These are phyloP conservation scores for Sergeia podlipaevii DNA, from an alignment of 208 protist genomes.

Conservation along the genomic window DNA sequence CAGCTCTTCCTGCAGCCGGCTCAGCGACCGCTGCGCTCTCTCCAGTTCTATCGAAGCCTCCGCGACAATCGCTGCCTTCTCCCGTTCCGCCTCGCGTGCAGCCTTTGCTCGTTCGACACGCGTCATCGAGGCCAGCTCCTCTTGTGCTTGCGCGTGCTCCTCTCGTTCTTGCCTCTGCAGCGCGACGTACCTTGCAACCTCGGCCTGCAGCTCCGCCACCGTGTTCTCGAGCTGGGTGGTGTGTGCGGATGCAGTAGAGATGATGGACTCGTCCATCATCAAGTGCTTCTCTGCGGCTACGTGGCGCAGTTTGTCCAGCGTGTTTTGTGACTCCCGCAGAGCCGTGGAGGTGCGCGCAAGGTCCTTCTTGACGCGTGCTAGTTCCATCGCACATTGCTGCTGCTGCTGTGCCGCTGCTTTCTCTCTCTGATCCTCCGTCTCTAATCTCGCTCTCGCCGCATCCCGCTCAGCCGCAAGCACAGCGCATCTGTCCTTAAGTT, in stretches of 20 bases:
- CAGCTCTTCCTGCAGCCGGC: slow-evolving; percentile 18
- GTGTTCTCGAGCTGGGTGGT: background rate
- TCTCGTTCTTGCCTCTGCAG: too few relatives aligned
- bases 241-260: too few relatives aligned
- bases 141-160: too few relatives aligned
- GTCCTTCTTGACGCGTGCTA: slow-evolving; percentile 5
- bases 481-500: slow-evolving; percentile 43
- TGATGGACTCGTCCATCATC: background rate
- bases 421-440: slow-evolving; percentile 9
- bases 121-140: too few relatives aligned
- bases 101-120: too few relatives aligned
- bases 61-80: slow-evolving; percentile 16
- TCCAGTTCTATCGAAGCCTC: slow-evolving; percentile 37
- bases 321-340: slow-evolving; percentile 6
- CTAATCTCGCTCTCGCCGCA: background rate
- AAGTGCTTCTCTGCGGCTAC: background rate
- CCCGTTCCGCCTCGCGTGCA: slow-evolving; percentile 21
- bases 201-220: background rate
- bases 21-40: slow-evolving; percentile 24
- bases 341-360: slow-evolving; percentile 1
- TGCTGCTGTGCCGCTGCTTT: slow-evolving; percentile 5
- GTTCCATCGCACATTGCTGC: slow-evolving; percentile 10
- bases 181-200: too few relatives aligned
- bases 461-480: slow-evolving; percentile 54
- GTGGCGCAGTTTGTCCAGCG: slow-evolving; percentile 12